Base-by-base conservation (phyloP, 2,329 filamentous ascomycete species). In the Aspergillus melleus region DNA sequence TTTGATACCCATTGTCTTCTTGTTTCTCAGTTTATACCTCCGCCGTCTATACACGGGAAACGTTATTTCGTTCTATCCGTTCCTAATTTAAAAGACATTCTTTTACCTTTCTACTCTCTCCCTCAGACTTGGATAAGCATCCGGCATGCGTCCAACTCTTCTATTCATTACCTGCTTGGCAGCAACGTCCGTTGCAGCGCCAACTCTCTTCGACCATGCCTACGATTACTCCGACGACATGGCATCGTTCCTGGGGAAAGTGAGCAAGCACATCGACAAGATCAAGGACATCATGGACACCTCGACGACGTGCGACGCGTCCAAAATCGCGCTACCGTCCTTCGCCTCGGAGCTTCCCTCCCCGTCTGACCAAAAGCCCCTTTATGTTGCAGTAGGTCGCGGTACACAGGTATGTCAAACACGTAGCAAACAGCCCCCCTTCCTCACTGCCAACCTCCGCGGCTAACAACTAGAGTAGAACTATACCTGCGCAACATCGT, bases 341-440 rank as follows among this genome's bases (percentile, higher is more conserved):
- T 85, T 82, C 64, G 80, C 86, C 50, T 80, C 81, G 6, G 78
- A 84, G 16, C 83, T 96, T 6, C 87, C 89, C 14, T 64, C 81
- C 8, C 86, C 85, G 0, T 66, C 79, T 6, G 90, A 88, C 58
- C 80, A 91, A 30, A 79, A 72, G 3, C 82, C 96, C 54, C 84
- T 86, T 72, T 91, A 96, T 76, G 89, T 97, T 57, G 91, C 90
- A 72, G 81, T 97, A 63, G 94, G 94, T 69, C 88, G 91, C 49
- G 94, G 94, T 61, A 95, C 90, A 8, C 79, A 81, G 73, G 79
- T 81, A 74, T 63, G 73, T 29, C 39, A 20, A 47, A 20, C 52
- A 46, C 16, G 16, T 16, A 42, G 16, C 14, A 42, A 42, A 42
- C 36, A n/a, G 11, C 10, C n/a, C 39, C 6, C 2, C 30, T 52